Evolutionary conservation across 345 rosid species (phyloP), one percentile per base, ranked within the genome.

Genomic region (Cardamine occulta): DNA sequence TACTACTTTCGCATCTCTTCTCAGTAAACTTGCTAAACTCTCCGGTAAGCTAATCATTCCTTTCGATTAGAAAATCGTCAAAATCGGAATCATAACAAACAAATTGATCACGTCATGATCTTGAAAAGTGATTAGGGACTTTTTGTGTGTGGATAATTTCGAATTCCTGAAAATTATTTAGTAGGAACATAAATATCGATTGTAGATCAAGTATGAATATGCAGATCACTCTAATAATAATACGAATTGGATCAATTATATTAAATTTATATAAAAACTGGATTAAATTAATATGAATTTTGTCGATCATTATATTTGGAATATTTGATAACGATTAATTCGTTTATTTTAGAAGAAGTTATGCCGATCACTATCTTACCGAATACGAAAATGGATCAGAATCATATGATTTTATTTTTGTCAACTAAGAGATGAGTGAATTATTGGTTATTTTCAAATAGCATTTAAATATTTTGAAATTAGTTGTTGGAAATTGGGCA

Each of bases 21-120:
- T 92, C 64, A 28, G 82, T 58, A 92, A 92, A 75, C 89, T 95
- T 5, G 83, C 97, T 12, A 92, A 92, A 74, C 86, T 95, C 67
- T 84, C 97, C 40, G 97, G 99, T 77, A 78, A 70, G 73, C 23
- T 45, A 24, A 21, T n/a, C 26, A 4, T 13, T 53, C 28, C 1
- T 4, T 12, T 21, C 9, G 23, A 49, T 51, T 59, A 7, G 3
- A 28, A 19, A 42, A 6, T n/a, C 42, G 35, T 19, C 23, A 63
- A 28, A 24, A 44, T 32, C 5, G 35, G 31, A 53, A 32, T 66
- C 9, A 48, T 12, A 32, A 49, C 47, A 31, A 64, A 45, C 6
- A 1, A 7, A 39, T 55, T 45, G 45, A 45, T 45, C 51, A 28
- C 29, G 31, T 56, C 57, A 29, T 74, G 26, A 53, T 73, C 19